phyloP scores from a whole-genome alignment of 352 stramenopile species.

The Phytophthora constricta region DNA sequence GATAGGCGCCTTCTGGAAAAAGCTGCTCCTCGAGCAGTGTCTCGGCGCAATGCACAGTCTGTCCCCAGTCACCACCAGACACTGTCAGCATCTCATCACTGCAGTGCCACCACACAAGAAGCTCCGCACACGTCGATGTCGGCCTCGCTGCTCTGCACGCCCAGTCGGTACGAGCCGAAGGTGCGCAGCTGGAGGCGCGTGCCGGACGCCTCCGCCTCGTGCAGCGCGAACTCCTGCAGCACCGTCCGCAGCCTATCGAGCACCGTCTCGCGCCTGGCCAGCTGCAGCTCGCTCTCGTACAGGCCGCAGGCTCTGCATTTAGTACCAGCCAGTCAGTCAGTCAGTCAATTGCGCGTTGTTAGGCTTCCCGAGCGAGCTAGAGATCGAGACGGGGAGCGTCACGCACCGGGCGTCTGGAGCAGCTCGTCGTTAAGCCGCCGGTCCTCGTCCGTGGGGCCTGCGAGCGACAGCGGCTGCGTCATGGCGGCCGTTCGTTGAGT shows the following conservation, averaged over 20 bases:
- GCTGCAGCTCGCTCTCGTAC: constrained; percentile 79
- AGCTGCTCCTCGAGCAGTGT: constrained; percentile 83
- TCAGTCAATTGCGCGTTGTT: background rate
- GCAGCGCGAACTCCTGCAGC: constrained; percentile 79
- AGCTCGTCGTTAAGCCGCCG: constrained; percentile 70
- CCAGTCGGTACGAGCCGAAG: constrained; percentile 93
- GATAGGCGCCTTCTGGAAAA: constrained; percentile 88
- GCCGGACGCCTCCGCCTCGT: constrained; percentile 58
- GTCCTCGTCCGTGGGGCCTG: constrained; percentile 69
- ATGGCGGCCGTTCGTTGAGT: too few species aligned
- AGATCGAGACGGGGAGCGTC: background rate
- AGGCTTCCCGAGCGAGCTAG: constrained; percentile 4
- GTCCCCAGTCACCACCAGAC: constrained; percentile 13
- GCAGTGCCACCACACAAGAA: background rate
- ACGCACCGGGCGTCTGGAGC: constrained; percentile 65
- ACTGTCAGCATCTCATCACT: background rate
- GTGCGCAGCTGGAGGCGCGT: constrained; percentile 78
- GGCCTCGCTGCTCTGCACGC: constrained; percentile 84
- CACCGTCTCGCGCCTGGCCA: constrained; percentile 66
- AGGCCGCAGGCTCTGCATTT: constrained; percentile 56
- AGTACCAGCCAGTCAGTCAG: too few species aligned
- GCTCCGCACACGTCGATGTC: constrained; percentile 85
- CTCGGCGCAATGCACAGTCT: constrained; percentile 85
- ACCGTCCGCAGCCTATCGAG: constrained; percentile 68
- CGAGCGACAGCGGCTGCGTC: constrained; percentile 78